Conservation (phyloP, 1,139 yeast genomes). For the Debaryomyces subglobosus region DNA sequence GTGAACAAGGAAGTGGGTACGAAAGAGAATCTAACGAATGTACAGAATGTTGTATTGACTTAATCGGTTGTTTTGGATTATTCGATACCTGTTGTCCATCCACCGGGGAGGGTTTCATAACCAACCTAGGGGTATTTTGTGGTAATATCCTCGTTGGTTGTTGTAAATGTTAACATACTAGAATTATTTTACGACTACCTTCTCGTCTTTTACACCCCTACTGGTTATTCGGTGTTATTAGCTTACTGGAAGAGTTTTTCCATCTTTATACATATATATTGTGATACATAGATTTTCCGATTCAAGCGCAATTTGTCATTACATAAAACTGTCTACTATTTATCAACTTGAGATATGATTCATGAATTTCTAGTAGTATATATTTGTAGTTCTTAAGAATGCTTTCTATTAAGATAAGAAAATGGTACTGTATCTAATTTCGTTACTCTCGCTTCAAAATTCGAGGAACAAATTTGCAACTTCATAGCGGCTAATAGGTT, state of each 20-base stretch:
- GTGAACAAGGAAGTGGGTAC: constrained; percentile 40
- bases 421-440: constrained; percentile 1
- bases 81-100: constrained; percentile 47
- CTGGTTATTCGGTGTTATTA: not conserved
- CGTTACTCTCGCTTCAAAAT: not conserved
- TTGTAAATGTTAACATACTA: constrained; percentile 30
- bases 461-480: not conserved
- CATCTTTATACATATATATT: not conserved
- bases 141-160: constrained; percentile 42
- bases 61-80: constrained; percentile 44
- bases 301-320: not conserved
- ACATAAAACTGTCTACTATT: too few relatives aligned
- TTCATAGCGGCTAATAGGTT: not conserved
- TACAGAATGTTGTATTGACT: constrained; percentile 46
- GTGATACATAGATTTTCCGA: not conserved
- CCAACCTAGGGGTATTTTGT: constrained; percentile 38
- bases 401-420: not conserved
- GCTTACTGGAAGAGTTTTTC: not conserved
- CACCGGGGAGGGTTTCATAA: constrained; percentile 45
- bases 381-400: not conserved
- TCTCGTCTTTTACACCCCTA: not conserved
- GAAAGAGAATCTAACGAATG: constrained; percentile 43
- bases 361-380: too few relatives aligned
- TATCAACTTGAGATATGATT: too few relatives aligned
- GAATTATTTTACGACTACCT: not conserved